Percentiles rank a stretch among this genome's conserved stretches.
Evolutionary conservation across 169 alveolate species (phyloP).

Genomic region (Plasmodium berghei): DNA sequence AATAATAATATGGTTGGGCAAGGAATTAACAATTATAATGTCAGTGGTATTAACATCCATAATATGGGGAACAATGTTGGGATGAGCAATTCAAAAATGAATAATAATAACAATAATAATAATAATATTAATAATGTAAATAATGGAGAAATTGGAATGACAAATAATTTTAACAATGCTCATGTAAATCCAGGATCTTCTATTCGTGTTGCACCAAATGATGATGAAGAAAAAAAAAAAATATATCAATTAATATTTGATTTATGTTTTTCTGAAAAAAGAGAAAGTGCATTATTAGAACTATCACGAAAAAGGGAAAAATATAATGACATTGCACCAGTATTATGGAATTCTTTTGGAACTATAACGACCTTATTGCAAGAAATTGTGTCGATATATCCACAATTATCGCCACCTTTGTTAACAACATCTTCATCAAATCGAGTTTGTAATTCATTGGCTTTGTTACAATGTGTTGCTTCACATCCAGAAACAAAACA

Average conservation of each 20-base stretch:
- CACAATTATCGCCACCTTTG: slow-evolving; percentile 93
- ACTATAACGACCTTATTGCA: slow-evolving; percentile 96
- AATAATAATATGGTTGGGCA: not conserved
- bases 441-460: slow-evolving; percentile 97
- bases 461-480: slow-evolving; percentile 98
- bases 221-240: slow-evolving; percentile 79
- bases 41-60: not conserved
- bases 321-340: slow-evolving; percentile 96
- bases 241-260: slow-evolving; percentile 93
- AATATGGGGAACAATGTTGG: not conserved
- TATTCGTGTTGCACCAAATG: slow-evolving; percentile 2
- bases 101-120: not conserved
- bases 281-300: slow-evolving; percentile 97
- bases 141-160: not conserved
- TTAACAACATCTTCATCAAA: slow-evolving; percentile 94
- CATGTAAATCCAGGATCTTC: not conserved
- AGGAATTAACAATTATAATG: not conserved
- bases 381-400: slow-evolving; percentile 92
- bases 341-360: slow-evolving; percentile 98
- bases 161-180: not conserved
- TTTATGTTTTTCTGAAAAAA: slow-evolving; percentile 92
- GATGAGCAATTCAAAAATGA: not conserved
- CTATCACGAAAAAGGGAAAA: slow-evolving; percentile 92
- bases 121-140: not conserved
- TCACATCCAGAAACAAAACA: slow-evolving; percentile 98